These are phyloP conservation scores for Symbiotaphrina buchneri DNA, from an alignment of 495 filamentous ascomycete genomes.

Conservation along the genomic window DNA sequence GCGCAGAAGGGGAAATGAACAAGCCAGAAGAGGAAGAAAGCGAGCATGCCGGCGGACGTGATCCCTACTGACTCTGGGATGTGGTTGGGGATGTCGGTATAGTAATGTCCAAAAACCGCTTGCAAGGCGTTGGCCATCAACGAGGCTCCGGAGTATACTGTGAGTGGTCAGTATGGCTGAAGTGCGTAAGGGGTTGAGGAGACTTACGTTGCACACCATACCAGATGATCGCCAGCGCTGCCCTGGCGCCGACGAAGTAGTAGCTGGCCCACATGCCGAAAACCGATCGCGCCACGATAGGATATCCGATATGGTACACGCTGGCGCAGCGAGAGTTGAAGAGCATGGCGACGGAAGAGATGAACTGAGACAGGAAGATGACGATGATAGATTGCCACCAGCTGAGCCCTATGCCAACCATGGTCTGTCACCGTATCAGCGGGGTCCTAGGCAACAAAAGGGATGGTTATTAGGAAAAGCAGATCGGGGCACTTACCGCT, in stretches of 20 bases:
- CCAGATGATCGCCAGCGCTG: conserved; percentile 14
- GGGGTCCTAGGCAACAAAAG: no score
- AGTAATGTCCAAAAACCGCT: conserved; percentile 11
- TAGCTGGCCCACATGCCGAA: conserved; percentile 16
- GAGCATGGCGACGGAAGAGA: conserved; percentile 19
- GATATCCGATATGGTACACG: conserved; percentile 19
- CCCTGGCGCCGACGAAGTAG: conserved; percentile 13
- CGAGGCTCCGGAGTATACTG: conserved; percentile 13
- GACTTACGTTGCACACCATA: conserved; percentile 14
- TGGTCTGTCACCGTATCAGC: no score
- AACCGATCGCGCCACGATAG: conserved; percentile 12
- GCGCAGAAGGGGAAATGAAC: conserved; percentile 17
- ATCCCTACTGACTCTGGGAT: conserved; percentile 16
- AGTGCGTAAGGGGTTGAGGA: not conserved
- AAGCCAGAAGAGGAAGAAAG: conserved; percentile 24
- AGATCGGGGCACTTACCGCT: conserved; percentile 4
- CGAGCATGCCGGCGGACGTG: conserved; percentile 17
- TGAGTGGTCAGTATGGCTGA: not conserved
- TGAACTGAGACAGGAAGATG: conserved; percentile 18
- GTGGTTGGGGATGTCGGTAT: conserved; percentile 17
- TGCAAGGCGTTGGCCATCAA: conserved; percentile 14
- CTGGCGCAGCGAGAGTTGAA: conserved; percentile 14
- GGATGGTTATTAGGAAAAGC: no score
- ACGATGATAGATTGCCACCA: conserved; percentile 23
- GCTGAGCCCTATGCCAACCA: conserved; percentile 19